Conservation (phyloP, 208 protist genomes). For the Trichomonas vaginalis region DNA sequence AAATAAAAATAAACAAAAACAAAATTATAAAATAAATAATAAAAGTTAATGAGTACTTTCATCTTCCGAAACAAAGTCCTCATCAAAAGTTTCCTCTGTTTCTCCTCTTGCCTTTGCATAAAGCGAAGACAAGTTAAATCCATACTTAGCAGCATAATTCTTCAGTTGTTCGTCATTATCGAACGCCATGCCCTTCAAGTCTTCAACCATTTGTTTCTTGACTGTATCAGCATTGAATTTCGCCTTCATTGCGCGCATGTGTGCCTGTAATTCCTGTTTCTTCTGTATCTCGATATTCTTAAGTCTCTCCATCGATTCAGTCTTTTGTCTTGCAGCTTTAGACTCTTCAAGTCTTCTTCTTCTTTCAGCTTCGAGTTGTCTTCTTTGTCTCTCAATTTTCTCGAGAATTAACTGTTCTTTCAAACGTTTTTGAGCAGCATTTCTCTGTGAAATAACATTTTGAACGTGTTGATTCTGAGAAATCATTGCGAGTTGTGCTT, state of each 20-base stretch:
- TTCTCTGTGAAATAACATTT: neutral
- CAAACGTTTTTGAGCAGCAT: neutral
- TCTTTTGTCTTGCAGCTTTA: neutral
- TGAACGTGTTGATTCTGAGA: neutral
- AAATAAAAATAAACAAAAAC: no score
- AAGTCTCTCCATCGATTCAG: neutral
- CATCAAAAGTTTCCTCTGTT: neutral
- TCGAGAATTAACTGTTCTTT: neutral
- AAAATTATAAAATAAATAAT: no score
- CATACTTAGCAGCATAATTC: neutral
- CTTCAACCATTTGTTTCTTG: neutral
- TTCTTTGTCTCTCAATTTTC: neutral
- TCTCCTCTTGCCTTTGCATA: neutral
- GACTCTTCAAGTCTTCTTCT: neutral
- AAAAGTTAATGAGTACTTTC: no score
- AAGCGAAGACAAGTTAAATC: neutral
- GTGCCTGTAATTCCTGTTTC: neutral
- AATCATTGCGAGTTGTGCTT: neutral
- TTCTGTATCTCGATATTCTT: neutral
- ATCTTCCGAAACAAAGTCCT: neutral
- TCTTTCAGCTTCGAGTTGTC: neutral
- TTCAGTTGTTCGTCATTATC: neutral
- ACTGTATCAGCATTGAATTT: neutral
- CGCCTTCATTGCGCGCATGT: neutral
- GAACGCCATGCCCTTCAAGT: neutral